Evolutionary conservation across 2,329 filamentous ascomycete genomes (phyloP), one percentile per base, ranked within the genome.

Genomic region (Setomelanomma holmii): DNA sequence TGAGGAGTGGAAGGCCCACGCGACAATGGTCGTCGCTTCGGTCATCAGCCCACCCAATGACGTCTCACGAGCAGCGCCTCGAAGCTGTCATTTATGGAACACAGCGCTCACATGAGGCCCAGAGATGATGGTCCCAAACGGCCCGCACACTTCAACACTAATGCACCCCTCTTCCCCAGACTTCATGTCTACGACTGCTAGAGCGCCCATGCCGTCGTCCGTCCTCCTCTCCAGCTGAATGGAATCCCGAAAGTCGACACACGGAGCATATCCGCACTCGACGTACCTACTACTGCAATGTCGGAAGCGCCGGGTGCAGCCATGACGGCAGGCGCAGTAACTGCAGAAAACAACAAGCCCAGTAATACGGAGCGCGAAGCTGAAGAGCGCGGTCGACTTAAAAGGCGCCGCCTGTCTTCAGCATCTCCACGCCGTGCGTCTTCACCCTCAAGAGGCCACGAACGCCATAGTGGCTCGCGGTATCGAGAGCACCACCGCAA

Each of bases 271-370:
- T n/a, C n/a, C n/a, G n/a, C n/a, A n/a, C n/a, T 24, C 34, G 16
- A 38, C 40, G 40, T 49, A 39, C 17, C 43, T 27, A 48, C 48
- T 14, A 36, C 17, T 8, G 16, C 39, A 8, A 2, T 54, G 39
- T 20, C 52, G 38, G 50, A 49, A 22, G 21, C 35, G 12, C 40
- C 46, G 24, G 48, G 16, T 17, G 47, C 45, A 27, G 23, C 38
- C 16, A 22, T 21, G 16, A 12, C 30, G 44, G 34, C 23, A 17
- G 33, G 40, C 19, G 77, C 67, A 17, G 79, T 80, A 40, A 66
- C 75, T 6, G 77, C 75, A 16, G 70, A 75, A 22, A 78, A 81
- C 51, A 77, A 79, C 58, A 72, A 73, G 11, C 69, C 68, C 34
- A 79, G 71, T 22, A 69, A 78, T 24, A 68, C 67, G 36, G 67